Percentiles rank a stretch among this genome's conserved stretches.
phyloP scores from a whole-genome alignment of 805 yeast genomes.

The Maudiozyma bulderi region DNA sequence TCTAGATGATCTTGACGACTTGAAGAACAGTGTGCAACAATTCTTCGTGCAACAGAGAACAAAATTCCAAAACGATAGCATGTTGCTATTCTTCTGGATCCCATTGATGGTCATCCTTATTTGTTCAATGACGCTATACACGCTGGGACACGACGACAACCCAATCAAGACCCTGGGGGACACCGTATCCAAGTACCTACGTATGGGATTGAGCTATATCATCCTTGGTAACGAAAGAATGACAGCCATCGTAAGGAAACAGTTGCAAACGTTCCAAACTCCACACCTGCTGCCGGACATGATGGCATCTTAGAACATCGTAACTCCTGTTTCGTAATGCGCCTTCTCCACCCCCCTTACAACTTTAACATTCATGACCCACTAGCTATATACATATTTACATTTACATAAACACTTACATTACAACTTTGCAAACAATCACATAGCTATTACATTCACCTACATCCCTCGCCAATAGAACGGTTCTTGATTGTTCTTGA shows the following conservation, averaged over 20 bases:
- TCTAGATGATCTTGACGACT: conserved; percentile 19
- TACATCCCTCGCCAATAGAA: too few relatives aligned
- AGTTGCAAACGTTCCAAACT: conserved; percentile 17
- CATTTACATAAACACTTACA: too few relatives aligned
- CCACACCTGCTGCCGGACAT: neutral
- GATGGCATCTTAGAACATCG: conserved; percentile 4
- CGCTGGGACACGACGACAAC: conserved; percentile 30
- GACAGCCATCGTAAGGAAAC: conserved; percentile 31
- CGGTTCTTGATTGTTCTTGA: too few relatives aligned
- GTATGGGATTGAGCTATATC: conserved; percentile 36
- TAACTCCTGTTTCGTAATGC: neutral
- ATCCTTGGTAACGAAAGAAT: conserved; percentile 43
- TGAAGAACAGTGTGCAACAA: conserved; percentile 24
- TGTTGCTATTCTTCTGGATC: conserved; percentile 82
- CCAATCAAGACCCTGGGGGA: conserved; percentile 11
- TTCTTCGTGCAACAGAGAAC: conserved; percentile 33
- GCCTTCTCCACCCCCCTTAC: neutral
- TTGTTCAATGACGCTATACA: conserved; percentile 34
- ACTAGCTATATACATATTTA: too few relatives aligned
- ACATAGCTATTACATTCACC: too few relatives aligned
- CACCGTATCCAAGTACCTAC: conserved; percentile 30
- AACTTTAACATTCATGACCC: too few relatives aligned
- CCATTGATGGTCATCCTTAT: conserved; percentile 57
- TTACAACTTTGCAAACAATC: too few relatives aligned
- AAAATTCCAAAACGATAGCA: conserved; percentile 56